Percentiles rank a stretch among this genome's conserved stretches.
Conservation (phyloP, 2,329 filamentous ascomycete genomes). For the Decorospora gaudefroyi region DNA sequence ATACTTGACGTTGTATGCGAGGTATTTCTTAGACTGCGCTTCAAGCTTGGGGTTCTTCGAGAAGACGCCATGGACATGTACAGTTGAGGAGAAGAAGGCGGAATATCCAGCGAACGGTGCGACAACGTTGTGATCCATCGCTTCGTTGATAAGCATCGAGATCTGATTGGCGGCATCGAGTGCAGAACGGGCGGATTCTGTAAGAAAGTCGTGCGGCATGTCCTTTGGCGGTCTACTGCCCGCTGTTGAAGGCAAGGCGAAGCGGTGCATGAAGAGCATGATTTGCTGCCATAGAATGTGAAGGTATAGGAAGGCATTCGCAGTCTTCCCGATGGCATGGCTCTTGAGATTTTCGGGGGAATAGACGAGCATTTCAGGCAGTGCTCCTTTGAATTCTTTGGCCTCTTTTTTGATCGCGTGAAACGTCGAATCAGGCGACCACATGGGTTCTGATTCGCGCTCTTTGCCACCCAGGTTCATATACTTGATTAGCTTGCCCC, state of each 20-base stretch:
- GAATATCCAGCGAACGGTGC: conserved; percentile 95
- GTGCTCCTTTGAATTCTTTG: conserved; percentile 67
- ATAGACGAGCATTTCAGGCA: conserved; percentile 76
- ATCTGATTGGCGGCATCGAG: conserved; percentile 85
- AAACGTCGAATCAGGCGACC: conserved; percentile 80
- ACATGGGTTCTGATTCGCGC: conserved; percentile 75
- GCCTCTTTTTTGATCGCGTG: conserved; percentile 70
- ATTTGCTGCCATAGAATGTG: conserved; percentile 91
- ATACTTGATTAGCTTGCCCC: conserved; percentile 88
- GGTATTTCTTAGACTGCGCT: conserved; percentile 76
- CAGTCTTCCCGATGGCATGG: conserved; percentile 81
- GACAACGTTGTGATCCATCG: conserved; percentile 77
- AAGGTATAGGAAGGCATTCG: conserved; percentile 89
- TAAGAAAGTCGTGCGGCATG: conserved; percentile 76
- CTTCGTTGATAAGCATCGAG: conserved; percentile 79
- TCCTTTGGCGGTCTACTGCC: conserved; percentile 68
- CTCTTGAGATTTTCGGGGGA: conserved; percentile 79
- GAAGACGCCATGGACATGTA: conserved; percentile 93
- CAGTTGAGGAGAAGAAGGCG: conserved; percentile 87
- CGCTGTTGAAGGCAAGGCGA: conserved; percentile 73
- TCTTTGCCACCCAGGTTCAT: conserved; percentile 88
- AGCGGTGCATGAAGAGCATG: conserved; percentile 85
- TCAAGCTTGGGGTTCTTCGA: conserved; percentile 79
- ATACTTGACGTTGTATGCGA: conserved; percentile 87
- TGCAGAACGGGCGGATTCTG: conserved; percentile 73